Percentiles rank a stretch among this genome's conserved stretches.
phyloP scores from a whole-genome alignment of 352 stramenopile species.

The Pythium periplocum region DNA sequence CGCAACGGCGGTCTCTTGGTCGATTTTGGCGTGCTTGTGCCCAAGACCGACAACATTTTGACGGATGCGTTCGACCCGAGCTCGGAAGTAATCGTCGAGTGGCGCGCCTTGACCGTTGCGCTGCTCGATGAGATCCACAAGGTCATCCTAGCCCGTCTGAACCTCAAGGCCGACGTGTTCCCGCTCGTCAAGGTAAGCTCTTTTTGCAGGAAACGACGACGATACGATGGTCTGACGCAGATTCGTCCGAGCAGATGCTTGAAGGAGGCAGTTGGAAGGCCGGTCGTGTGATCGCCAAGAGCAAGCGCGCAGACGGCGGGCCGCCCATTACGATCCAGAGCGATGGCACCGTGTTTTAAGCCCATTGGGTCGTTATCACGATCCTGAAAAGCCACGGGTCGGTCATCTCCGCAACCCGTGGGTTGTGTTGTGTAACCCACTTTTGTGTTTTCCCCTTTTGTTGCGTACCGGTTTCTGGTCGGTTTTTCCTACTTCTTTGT shows the following conservation, averaged over 20 bases:
- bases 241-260: constrained; percentile 42
- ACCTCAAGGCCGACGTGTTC: constrained; percentile 67
- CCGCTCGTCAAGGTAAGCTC: constrained; percentile 76
- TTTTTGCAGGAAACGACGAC: neutral
- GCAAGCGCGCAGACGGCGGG: constrained; percentile 57
- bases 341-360: constrained; percentile 82
- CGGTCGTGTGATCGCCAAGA: constrained; percentile 73
- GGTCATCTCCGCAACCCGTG: too few relatives aligned
- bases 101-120: constrained; percentile 77
- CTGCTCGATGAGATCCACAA: constrained; percentile 74
- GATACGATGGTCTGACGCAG: neutral
- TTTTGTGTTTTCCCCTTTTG: too few relatives aligned
- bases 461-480: too few relatives aligned
- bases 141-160: constrained; percentile 54
- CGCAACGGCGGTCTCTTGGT: constrained; percentile 79
- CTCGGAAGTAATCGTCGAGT: constrained; percentile 80
- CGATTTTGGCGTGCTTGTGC: constrained; percentile 71
- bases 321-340: constrained; percentile 84
- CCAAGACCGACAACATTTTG: constrained; percentile 49
- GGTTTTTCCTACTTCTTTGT: too few relatives aligned
- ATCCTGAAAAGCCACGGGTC: too few relatives aligned
- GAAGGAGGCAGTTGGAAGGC: constrained; percentile 86
- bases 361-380: too few relatives aligned
- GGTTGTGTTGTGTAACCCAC: too few relatives aligned
- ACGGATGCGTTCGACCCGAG: constrained; percentile 58